Conservation (phyloP, 1,284 basidiomycete species). For the Austroboletus rostrupii region DNA sequence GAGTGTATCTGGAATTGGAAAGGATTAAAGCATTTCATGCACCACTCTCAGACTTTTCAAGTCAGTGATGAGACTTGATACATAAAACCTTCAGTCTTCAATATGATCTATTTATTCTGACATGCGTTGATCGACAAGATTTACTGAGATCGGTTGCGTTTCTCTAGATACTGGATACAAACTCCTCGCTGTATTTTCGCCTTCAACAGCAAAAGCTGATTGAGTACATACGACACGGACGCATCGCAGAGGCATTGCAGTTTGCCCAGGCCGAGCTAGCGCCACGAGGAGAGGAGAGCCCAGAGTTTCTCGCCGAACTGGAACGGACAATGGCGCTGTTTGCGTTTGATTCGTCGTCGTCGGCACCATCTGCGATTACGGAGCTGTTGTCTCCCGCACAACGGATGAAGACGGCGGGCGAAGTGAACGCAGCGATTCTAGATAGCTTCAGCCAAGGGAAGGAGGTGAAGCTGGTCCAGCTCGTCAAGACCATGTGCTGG, state of each 20-base stretch:
- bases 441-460: conserved; percentile 88
- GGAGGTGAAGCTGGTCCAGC: conserved; percentile 85
- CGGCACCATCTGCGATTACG: conserved; percentile 63
- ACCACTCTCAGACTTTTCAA: conserved; percentile 88
- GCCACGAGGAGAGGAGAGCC: conserved; percentile 91
- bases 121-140: not conserved
- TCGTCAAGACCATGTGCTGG: conserved; percentile 85
- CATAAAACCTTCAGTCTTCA: conserved; percentile 84
- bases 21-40: conserved; percentile 95
- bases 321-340: conserved; percentile 95
- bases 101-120: conserved; percentile 57
- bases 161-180: conserved; percentile 88
- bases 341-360: conserved; percentile 76
- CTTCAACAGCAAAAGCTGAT: conserved; percentile 93
- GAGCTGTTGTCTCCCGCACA: conserved; percentile 84
- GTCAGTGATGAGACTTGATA: conserved; percentile 68
- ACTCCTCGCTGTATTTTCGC: conserved; percentile 87
- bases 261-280: conserved; percentile 95
- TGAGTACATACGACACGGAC: conserved; percentile 86
- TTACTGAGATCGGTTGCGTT: conserved; percentile 14
- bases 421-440: conserved; percentile 93
- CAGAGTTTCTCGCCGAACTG: conserved; percentile 87
- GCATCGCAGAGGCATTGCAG: conserved; percentile 74
- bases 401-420: conserved; percentile 87
- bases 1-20: conserved; percentile 24